Percentiles rank a stretch among this genome's conserved stretches.
Conservation (phyloP, 2,329 filamentous ascomycete genomes). For the Xylaria sp. region DNA sequence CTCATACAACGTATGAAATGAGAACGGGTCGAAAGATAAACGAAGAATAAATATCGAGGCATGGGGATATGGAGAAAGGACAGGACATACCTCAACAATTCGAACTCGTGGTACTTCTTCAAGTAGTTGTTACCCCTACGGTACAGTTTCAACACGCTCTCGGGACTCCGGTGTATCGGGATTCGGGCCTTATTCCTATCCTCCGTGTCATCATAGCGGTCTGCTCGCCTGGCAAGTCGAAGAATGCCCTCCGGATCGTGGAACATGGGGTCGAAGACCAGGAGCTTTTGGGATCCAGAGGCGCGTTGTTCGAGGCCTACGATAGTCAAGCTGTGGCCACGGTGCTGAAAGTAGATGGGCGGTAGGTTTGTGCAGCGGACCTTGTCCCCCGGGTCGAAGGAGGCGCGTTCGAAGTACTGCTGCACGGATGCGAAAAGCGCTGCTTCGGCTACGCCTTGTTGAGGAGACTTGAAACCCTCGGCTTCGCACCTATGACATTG, state of each 20-base stretch:
- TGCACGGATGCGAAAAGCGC: slow-evolving; percentile 76
- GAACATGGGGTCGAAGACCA: slow-evolving; percentile 91
- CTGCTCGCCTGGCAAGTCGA: slow-evolving; percentile 62
- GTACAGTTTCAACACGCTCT: slow-evolving; percentile 75
- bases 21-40: not conserved
- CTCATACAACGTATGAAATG: not conserved
- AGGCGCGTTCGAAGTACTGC: slow-evolving; percentile 75
- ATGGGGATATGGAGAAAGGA: not conserved
- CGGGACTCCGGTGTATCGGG: slow-evolving; percentile 57
- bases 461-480: slow-evolving; percentile 65
- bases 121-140: slow-evolving; percentile 76
- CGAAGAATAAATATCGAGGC: not conserved
- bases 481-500: slow-evolving; percentile 66
- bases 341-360: slow-evolving; percentile 91
- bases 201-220: not conserved
- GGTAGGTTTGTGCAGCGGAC: slow-evolving; percentile 78
- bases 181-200: slow-evolving; percentile 49
- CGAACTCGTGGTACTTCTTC: slow-evolving; percentile 78
- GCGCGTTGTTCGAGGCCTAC: slow-evolving; percentile 80
- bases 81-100: slow-evolving; percentile 74
- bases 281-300: slow-evolving; percentile 73
- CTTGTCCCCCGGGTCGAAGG: slow-evolving; percentile 63
- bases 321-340: slow-evolving; percentile 90
- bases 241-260: slow-evolving; percentile 73
- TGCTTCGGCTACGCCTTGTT: slow-evolving; percentile 60